Conservation (phyloP, 768 basidiomycete species). For the Kwoniella botswanensis region DNA sequence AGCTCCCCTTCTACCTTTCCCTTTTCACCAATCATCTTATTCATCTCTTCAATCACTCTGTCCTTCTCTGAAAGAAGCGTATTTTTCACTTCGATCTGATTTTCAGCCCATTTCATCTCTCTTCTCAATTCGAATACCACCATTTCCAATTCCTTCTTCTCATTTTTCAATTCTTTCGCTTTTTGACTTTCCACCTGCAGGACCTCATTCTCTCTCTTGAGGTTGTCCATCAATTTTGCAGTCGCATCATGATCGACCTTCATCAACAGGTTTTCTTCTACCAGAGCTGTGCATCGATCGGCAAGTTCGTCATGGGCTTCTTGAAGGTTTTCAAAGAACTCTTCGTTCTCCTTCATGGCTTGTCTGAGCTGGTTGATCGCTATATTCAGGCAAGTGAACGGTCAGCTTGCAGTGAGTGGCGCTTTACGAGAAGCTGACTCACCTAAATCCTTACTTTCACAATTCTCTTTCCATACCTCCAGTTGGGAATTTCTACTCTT, state of each 20-base stretch:
- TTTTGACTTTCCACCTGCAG: neutral
- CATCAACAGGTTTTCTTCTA: constrained; percentile 20
- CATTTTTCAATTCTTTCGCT: neutral
- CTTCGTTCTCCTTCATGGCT: constrained; percentile 41
- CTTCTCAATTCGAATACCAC: constrained; percentile 18
- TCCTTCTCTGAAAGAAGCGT: neutral
- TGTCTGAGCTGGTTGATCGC: constrained; percentile 19
- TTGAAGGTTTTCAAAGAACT: constrained; percentile 36
- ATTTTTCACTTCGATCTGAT: neutral
- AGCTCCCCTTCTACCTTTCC: neutral
- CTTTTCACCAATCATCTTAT: neutral
- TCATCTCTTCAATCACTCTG: neutral
- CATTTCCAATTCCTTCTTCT: constrained; percentile 10
- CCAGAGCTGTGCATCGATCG: constrained; percentile 23
- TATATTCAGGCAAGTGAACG: neutral
- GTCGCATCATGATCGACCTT: neutral
- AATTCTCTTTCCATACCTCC: constrained; percentile 9
- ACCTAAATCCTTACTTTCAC: constrained; percentile 11
- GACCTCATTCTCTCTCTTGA: neutral
- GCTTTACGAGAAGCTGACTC: constrained; percentile 1
- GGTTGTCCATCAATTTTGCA: neutral
- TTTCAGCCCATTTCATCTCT: constrained; percentile 18
- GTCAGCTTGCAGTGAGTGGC: neutral
- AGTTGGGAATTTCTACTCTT: neutral
- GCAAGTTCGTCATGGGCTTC: constrained; percentile 33